These are phyloP conservation scores for Xylaria nigripes DNA, from an alignment of 495 filamentous ascomycete genomes.

Conservation along the genomic window DNA sequence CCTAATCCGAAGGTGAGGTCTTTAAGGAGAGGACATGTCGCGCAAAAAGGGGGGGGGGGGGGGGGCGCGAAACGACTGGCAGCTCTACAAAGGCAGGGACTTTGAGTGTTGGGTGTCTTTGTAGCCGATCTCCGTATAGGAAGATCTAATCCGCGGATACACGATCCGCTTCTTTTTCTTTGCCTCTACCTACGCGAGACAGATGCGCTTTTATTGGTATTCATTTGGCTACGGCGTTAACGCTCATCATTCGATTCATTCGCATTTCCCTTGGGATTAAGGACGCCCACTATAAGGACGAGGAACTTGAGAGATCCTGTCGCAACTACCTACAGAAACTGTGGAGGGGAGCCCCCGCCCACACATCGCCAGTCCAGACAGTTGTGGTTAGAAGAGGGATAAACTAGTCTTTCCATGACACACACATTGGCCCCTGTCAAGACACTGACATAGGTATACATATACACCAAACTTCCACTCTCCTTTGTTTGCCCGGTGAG, in stretches of 20 bases:
- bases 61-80: background rate
- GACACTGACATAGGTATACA: background rate
- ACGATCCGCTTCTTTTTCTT: slow-evolving; percentile 6
- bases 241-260: background rate
- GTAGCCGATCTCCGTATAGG: background rate
- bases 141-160: background rate
- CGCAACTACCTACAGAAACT: background rate
- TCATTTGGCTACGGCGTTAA: slow-evolving; percentile 7
- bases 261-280: background rate
- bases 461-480: background rate
- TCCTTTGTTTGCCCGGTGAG: background rate
- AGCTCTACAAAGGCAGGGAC: background rate
- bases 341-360: background rate
- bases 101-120: background rate
- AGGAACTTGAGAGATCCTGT: background rate
- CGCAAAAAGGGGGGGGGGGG: background rate
- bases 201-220: too few species aligned
- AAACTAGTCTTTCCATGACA: too few species aligned
- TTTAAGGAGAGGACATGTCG: background rate
- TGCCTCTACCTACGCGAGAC: too few species aligned
- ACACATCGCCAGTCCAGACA: background rate
- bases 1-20: slow-evolving; percentile 32
- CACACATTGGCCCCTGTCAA: background rate
- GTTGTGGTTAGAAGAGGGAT: background rate
- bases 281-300: background rate